Evolutionary conservation across 2,329 filamentous ascomycete genomes (phyloP).

Genomic region (Apiospora phragmitis): DNA sequence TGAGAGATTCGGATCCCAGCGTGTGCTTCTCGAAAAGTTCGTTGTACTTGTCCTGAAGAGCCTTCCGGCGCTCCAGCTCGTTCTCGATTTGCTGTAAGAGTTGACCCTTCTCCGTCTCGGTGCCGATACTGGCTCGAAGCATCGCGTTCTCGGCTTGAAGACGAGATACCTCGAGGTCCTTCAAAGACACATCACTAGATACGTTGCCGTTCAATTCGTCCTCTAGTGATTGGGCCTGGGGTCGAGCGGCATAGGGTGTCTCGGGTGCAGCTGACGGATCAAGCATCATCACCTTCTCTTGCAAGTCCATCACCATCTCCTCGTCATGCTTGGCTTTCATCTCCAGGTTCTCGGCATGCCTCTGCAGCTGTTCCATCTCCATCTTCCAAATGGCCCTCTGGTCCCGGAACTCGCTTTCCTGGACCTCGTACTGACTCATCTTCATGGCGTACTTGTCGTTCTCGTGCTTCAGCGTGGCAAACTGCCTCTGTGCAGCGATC

Average conservation of each 20-base stretch:
- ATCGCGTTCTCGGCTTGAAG: slow-evolving; percentile 63
- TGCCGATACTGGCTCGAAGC: slow-evolving; percentile 54
- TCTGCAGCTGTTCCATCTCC: slow-evolving; percentile 31
- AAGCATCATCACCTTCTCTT: slow-evolving; percentile 53
- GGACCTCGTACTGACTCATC: slow-evolving; percentile 37
- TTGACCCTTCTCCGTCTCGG: slow-evolving; percentile 53
- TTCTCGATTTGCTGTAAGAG: slow-evolving; percentile 59
- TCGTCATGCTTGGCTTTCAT: slow-evolving; percentile 52
- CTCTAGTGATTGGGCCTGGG: slow-evolving; percentile 43
- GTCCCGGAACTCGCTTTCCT: slow-evolving; percentile 43
- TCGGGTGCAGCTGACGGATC: slow-evolving; percentile 29
- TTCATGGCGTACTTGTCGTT: slow-evolving; percentile 33
- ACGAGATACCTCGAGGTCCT: slow-evolving; percentile 53
- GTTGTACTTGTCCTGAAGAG: slow-evolving; percentile 55
- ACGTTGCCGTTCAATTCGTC: slow-evolving; percentile 58
- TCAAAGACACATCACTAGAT: slow-evolving; percentile 42
- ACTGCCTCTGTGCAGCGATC: slow-evolving; percentile 30
- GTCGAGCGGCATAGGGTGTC: slow-evolving; percentile 37
- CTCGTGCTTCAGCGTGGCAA: slow-evolving; percentile 36
- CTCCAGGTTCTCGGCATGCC: slow-evolving; percentile 32
- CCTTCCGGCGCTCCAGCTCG: slow-evolving; percentile 48
- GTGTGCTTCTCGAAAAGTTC: slow-evolving; percentile 60
- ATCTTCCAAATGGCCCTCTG: slow-evolving; percentile 41
- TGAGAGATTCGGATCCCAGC: slow-evolving; percentile 58
- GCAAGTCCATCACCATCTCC: slow-evolving; percentile 56